Base-by-base conservation (phyloP, 306 rosid species). In the Quercus rubra region DNA sequence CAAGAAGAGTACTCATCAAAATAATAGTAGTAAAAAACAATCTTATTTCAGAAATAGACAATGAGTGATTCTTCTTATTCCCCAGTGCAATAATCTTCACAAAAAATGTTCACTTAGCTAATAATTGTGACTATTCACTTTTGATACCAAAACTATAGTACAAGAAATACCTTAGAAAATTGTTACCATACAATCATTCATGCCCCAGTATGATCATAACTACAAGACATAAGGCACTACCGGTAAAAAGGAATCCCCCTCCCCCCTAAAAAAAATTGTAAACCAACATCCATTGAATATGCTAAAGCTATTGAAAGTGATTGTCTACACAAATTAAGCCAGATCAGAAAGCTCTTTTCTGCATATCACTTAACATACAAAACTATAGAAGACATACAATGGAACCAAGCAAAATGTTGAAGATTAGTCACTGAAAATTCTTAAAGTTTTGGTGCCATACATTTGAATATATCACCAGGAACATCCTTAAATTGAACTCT, bases 401-500 rank as follows among this genome's bases (percentile, higher is more conserved):
- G 70, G 30, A 72, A 71, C 4, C 73, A 63, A 30, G 70, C 33
- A 51, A 76, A 62, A 62, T 62, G 74, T 19, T 70, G 52, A 75
- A 84, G 83, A 63, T 13, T 84, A 66, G 75, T 70, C 57, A 71
- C 21, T 3, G 43, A 82, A 31, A 62, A 17, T 74, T 70, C 25
- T 21, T 77, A 77, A 69, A 69, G 83, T 74, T 80, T n/a, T 19
- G 59, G 78, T 69, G 54, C 62, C 94, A 77, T 93, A 95, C 99
- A 90, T 90, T 78, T 89, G 88, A 93, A 95, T 85, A 95, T 93
- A 85, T 95, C 99, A 81, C 99, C 99, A 25, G 99, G 98, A 62
- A 93, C 98, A 85, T 95, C 99, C 91, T 93, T 95, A 81, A 95
- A 91, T 83, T 95, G 99, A 88, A 95, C 82, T 82, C 99, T 87